A percentile compares a stretch with the other conserved stretches of the same genome.
phyloP scores from a whole-genome alignment of 371 early-diverging fungal genomes.

The Syncephalastrum monosporum region DNA sequence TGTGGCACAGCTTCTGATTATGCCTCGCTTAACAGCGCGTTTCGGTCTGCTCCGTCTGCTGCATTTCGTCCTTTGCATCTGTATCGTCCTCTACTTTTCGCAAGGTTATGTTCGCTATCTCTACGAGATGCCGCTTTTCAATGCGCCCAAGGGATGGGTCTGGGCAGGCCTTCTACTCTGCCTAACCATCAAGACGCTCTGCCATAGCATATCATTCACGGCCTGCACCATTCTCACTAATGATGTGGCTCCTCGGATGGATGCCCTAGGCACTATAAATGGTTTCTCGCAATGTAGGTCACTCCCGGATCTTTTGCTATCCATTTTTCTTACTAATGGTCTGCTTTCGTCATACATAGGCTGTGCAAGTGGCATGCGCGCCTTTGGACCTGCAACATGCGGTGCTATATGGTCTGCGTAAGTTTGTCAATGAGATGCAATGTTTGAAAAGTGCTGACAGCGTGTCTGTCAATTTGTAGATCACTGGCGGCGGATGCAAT shows the following conservation, averaged over 20 bases:
- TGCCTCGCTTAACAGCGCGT: conserved; percentile 44
- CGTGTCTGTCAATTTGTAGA: conserved; percentile 8
- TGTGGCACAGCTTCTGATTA: conserved; percentile 48
- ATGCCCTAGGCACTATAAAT: conserved; percentile 37
- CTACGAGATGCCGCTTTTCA: conserved; percentile 27
- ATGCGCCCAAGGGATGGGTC: conserved; percentile 42
- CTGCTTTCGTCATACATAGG: conserved; percentile 15
- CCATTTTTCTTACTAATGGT: neutral
- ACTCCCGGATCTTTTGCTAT: neutral
- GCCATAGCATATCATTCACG: conserved; percentile 36
- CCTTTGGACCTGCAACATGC: conserved; percentile 46
- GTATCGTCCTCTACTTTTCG: conserved; percentile 41
- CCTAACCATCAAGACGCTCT: conserved; percentile 33
- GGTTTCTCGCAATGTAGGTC: conserved; percentile 44
- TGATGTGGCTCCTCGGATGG: conserved; percentile 30
- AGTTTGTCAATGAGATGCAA: conserved; percentile 10
- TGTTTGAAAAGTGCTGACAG: neutral
- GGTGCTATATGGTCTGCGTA: conserved; percentile 42
- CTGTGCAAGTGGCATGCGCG: conserved; percentile 41
- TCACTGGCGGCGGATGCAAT: conserved; percentile 23
- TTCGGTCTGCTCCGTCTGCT: conserved; percentile 54
- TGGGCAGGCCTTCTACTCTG: conserved; percentile 39
- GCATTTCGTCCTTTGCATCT: conserved; percentile 38
- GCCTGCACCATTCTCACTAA: conserved; percentile 35
- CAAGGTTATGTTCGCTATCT: conserved; percentile 37